phyloP scores from a whole-genome alignment of 148 eudicot species.

The Gaultheria prostrata region DNA sequence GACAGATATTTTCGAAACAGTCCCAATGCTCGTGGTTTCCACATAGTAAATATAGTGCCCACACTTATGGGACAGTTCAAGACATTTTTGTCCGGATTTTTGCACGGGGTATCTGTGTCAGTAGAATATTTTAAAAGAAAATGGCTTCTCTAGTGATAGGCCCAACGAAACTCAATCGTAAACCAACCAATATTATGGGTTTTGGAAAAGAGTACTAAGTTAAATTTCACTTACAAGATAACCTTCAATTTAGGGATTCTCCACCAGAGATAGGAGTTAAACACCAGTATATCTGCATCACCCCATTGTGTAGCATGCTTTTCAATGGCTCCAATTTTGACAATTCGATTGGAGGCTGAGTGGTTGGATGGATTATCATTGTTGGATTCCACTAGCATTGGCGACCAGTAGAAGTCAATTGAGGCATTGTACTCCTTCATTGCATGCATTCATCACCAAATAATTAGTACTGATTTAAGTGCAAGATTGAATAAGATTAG shows the following conservation, averaged over 20 bases:
- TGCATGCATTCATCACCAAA: background rate
- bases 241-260: conserved; percentile 14
- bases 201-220: background rate
- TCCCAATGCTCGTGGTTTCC: no score
- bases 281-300: conserved; percentile 35
- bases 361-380: conserved; percentile 19
- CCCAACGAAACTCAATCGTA: background rate
- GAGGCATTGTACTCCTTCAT: conserved; percentile 33
- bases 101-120: no score
- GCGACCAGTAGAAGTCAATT: conserved; percentile 36
- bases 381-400: conserved; percentile 32
- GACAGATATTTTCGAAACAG: no score
- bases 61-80: no score
- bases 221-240: conserved; percentile 22
- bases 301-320: conserved; percentile 31
- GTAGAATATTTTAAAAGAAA: background rate
- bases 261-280: conserved; percentile 34
- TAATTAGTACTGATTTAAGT: background rate
- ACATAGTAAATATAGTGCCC: no score
- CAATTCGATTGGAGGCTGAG: background rate
- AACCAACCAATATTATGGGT: background rate
- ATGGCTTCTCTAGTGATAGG: background rate
- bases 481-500: no score
- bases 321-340: conserved; percentile 19
- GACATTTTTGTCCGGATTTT: no score